These are phyloP conservation scores for Scenedesmus sp. DNA, from an alignment of 163 green algal species.

Conservation along the genomic window DNA sequence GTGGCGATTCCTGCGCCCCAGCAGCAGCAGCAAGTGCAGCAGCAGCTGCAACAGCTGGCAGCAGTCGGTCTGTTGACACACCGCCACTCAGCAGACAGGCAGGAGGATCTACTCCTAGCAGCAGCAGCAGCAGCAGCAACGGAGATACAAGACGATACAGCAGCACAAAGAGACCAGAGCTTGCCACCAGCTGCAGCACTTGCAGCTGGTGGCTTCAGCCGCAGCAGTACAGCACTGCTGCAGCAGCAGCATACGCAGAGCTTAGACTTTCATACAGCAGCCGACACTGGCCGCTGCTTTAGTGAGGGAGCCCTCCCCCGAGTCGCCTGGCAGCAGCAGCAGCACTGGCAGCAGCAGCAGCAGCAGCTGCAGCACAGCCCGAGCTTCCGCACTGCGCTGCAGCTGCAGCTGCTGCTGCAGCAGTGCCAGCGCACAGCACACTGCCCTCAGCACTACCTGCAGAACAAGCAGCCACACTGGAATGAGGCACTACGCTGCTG, in stretches of 20 bases:
- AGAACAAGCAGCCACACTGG: slow-evolving; percentile 87
- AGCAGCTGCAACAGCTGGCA: background rate
- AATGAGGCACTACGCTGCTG: slow-evolving; percentile 85
- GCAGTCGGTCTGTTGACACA: background rate
- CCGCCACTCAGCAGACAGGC: background rate
- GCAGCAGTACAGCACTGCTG: background rate
- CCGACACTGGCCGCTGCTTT: slow-evolving; percentile 9
- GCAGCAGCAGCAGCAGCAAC: slow-evolving; percentile 25
- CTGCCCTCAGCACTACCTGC: slow-evolving; percentile 58
- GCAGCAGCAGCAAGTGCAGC: slow-evolving; percentile 30
- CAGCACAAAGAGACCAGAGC: slow-evolving; percentile 9
- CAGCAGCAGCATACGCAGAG: slow-evolving; percentile 21
- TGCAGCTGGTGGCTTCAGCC: background rate
- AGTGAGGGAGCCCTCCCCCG: background rate
- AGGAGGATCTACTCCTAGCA: background rate
- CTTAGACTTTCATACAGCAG: background rate
- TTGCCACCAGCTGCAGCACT: background rate
- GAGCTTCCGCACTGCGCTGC: background rate
- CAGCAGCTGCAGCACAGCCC: background rate
- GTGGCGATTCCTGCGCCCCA: slow-evolving; percentile 4
- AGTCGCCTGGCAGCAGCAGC: background rate
- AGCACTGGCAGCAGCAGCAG: background rate
- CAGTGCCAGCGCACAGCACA: background rate
- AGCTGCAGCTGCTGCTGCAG: slow-evolving; percentile 12
- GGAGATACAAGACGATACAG: background rate